These are phyloP conservation scores for Umbilicus rupestris DNA, from an alignment of 164 flowering plant species.

Conservation along the genomic window DNA sequence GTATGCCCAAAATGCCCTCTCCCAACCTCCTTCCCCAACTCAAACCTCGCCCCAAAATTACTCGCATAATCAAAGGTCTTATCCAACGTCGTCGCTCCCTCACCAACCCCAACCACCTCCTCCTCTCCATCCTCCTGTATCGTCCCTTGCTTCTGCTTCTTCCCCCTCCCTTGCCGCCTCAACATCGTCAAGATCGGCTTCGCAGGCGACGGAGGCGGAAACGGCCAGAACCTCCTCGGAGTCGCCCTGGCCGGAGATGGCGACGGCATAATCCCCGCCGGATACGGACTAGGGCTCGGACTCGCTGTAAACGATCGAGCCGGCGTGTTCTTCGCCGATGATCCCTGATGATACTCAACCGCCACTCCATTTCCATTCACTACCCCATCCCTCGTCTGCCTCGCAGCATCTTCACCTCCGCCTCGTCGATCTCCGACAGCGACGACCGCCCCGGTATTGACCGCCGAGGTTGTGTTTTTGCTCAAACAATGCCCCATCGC, in stretches of 20 bases:
- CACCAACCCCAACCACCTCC: conserved; percentile 9
- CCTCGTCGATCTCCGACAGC: background rate
- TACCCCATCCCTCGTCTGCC: background rate
- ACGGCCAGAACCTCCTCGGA: conserved; percentile 76
- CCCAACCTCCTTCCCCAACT: conserved; percentile 88
- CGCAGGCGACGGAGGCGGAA: conserved; percentile 98
- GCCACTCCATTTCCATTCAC: background rate
- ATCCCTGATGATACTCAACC: background rate
- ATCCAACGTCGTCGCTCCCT: conserved; percentile 40
- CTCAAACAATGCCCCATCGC: conserved; percentile 1
- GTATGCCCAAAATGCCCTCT: conserved; percentile 99
- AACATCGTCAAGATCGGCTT: conserved; percentile 81
- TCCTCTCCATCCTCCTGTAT: conserved; percentile 80
- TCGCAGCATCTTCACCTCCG: background rate
- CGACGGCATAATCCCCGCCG: conserved; percentile 47
- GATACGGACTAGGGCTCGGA: conserved; percentile 40
- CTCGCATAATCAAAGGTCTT: conserved; percentile 83
- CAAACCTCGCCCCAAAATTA: conserved; percentile 85
- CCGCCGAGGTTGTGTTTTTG: background rate
- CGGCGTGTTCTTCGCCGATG: conserved; percentile 3
- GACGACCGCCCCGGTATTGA: background rate
- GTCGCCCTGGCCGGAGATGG: conserved; percentile 43
- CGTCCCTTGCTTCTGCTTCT: conserved; percentile 66
- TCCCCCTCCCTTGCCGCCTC: conserved; percentile 44
- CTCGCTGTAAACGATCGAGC: conserved; percentile 12